Conservation (phyloP, 768 basidiomycete species). For the Holtermanniella nyarrowii region DNA sequence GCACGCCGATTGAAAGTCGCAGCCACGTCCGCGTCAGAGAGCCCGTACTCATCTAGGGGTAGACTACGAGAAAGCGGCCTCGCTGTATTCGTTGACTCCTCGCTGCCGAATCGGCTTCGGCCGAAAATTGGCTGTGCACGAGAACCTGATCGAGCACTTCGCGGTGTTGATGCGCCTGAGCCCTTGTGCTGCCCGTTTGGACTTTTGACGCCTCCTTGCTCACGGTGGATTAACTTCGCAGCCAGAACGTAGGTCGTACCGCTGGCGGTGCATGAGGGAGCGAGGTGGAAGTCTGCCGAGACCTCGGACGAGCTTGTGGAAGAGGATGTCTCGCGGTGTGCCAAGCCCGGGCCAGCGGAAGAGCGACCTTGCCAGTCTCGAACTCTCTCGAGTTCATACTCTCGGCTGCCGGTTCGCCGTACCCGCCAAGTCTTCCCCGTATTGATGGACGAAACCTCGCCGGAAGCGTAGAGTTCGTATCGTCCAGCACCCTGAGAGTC, state of each 20-base stretch:
- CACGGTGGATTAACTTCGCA: conserved; percentile 25
- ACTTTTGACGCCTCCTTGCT: conserved; percentile 33
- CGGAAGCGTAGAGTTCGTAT: conserved; percentile 26
- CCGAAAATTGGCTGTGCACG: background rate
- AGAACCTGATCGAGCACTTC: background rate
- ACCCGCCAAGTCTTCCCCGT: conserved; percentile 30
- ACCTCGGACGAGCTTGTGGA: too few species aligned
- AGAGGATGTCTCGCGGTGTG: background rate
- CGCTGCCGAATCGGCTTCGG: conserved; percentile 7
- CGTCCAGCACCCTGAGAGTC: conserved; percentile 33
- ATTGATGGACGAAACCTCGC: conserved; percentile 26
- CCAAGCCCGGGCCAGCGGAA: too few species aligned
- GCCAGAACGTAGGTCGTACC: conserved; percentile 17
- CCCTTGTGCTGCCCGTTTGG: conserved; percentile 1
- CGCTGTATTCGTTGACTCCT: conserved; percentile 13
- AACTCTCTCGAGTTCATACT: conserved; percentile 29
- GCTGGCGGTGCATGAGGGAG: too few species aligned
- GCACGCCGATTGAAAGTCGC: too few species aligned
- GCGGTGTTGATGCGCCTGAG: background rate
- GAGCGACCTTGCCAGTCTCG: background rate
- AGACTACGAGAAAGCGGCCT: conserved; percentile 7
- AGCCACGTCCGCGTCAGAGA: conserved; percentile 11
- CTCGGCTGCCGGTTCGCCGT: conserved; percentile 14
- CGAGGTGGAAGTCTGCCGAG: too few species aligned
- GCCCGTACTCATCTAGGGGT: conserved; percentile 6